Percentiles rank a stretch among this genome's conserved stretches.
phyloP scores from a whole-genome alignment of 257 asterid species.

The Solanum tarapatanum region DNA sequence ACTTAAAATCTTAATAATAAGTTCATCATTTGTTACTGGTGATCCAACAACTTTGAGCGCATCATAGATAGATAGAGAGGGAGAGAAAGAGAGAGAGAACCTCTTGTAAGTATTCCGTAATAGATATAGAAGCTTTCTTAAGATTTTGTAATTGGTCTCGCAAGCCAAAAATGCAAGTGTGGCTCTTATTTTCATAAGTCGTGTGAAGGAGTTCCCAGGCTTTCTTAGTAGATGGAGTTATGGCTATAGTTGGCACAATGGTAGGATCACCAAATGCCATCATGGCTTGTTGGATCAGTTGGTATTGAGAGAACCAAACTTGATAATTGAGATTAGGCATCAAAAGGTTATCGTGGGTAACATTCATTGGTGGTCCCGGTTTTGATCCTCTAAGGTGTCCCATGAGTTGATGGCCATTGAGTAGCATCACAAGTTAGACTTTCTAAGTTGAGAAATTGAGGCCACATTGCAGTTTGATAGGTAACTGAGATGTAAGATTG shows the following conservation, averaged over 20 bases:
- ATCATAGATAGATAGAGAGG: neutral
- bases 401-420: neutral
- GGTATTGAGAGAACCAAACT: neutral
- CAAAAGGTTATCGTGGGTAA: neutral
- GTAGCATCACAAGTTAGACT: neutral
- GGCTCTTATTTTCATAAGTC: neutral
- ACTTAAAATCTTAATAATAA: no score
- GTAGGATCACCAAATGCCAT: neutral
- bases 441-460: neutral
- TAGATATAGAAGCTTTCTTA: neutral
- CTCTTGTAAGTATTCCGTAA: neutral
- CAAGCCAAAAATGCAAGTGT: neutral
- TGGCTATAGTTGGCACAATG: neutral
- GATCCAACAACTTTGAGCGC: neutral
- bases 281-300: neutral
- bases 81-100: neutral
- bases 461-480: neutral
- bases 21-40: neutral
- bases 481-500: neutral
- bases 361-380: accelerated
- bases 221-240: neutral
- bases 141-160: no score
- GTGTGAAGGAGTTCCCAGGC: neutral
- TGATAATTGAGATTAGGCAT: neutral
- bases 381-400: neutral